Conservation (phyloP, 371 early-diverging fungal genomes). For the Encephalitozoon hellem region DNA sequence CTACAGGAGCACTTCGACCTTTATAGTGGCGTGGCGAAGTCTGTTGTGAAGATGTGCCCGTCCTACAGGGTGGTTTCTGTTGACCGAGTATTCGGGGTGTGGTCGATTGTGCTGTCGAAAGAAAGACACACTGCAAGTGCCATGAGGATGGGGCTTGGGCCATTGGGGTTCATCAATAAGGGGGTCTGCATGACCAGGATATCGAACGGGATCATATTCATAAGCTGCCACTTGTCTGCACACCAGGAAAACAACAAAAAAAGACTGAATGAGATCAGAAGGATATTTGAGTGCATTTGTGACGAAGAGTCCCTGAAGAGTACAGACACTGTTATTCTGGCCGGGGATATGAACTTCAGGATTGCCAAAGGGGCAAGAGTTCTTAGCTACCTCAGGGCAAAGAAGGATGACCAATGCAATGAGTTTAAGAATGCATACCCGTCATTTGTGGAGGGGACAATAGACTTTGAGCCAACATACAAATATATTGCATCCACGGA, state of each 20-base stretch:
- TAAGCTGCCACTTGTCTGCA: constrained; percentile 33
- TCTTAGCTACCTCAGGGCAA: neutral
- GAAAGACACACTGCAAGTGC: neutral
- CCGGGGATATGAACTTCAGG: constrained; percentile 46
- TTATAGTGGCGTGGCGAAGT: neutral
- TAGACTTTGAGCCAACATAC: constrained; percentile 26
- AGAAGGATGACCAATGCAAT: neutral
- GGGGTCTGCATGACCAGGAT: constrained; percentile 18
- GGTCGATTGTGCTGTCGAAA: constrained; percentile 17
- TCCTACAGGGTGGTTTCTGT: neutral
- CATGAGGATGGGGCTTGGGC: constrained; percentile 24
- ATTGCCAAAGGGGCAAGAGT: neutral
- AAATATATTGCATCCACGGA: constrained; percentile 14
- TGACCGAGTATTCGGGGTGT: neutral
- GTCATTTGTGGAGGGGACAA: constrained; percentile 10
- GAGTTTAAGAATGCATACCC: constrained; percentile 1
- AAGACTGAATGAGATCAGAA: constrained; percentile 16
- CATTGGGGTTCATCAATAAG: constrained; percentile 27
- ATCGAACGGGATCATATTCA: neutral
- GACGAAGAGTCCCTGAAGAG: neutral
- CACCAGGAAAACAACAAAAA: constrained; percentile 16
- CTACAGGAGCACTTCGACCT: neutral
- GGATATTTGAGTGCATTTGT: constrained; percentile 12
- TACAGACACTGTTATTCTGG: neutral
- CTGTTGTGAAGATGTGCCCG: neutral